These are phyloP conservation scores for Eragrostis curvula DNA, from an alignment of 176 grass and related monocot species.

Conservation along the genomic window DNA sequence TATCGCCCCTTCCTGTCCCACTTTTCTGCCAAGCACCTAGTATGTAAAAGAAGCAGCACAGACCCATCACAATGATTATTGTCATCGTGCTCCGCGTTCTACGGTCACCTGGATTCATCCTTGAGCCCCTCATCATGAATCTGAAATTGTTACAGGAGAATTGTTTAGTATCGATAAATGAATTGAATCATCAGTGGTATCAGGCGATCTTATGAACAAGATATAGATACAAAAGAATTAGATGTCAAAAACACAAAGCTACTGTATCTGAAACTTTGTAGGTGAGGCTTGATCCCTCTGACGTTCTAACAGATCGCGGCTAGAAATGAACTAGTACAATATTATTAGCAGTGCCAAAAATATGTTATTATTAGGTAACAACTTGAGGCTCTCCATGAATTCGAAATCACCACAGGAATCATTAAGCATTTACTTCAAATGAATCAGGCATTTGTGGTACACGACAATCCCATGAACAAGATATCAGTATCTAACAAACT, in stretches of 20 bases:
- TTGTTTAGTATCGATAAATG: constrained; percentile 26
- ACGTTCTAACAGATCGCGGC: background rate
- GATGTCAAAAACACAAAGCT: constrained; percentile 6
- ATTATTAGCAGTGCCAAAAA: background rate
- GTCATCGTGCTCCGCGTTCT: constrained; percentile 63
- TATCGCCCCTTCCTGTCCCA: constrained; percentile 77
- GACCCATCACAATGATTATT: constrained; percentile 60
- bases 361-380: background rate
- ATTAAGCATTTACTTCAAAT: background rate
- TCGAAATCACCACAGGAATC: background rate
- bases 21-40: constrained; percentile 90
- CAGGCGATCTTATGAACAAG: background rate
- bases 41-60: constrained; percentile 86
- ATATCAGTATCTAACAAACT: background rate
- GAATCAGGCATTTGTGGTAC: background rate
- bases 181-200: background rate
- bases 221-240: constrained; percentile 4
- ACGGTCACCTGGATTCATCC: constrained; percentile 59
- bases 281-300: constrained; percentile 1
- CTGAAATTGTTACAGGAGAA: constrained; percentile 45
- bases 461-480: background rate
- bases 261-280: background rate
- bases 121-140: constrained; percentile 85
- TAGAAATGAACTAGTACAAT: background rate
- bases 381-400: constrained; percentile 40